Base-by-base conservation (phyloP, 2,329 filamentous ascomycete genomes). In the Neophaeococcomyces mojaviensis region DNA sequence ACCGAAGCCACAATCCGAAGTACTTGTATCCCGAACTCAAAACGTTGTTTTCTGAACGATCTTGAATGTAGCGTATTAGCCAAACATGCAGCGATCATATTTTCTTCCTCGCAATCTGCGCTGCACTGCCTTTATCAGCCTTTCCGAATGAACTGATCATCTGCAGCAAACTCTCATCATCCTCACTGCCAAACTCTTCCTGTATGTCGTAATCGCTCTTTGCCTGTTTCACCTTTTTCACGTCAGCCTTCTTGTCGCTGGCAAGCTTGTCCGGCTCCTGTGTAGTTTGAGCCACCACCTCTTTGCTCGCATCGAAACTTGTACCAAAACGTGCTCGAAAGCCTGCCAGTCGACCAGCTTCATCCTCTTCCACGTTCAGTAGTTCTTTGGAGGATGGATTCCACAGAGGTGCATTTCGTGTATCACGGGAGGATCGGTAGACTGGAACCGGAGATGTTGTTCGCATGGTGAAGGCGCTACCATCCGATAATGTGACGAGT, bases 281-380 rank as follows among this genome's bases (percentile, higher is more conserved):
- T 24, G 53, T 33, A 7, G 42, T 47, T 18, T 35, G 24, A 22
- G 59, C 64, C 31, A 55, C 54, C 16, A 56, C 55, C 26, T 58
- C 58, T 47, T 62, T 67, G 8, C 63, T 69, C 19, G 78, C 72
- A 69, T 98, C 92, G 74, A 86, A 98, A 9, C 80, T 81, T 49
- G 84, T 74, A 20, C 92, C 92, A 71, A 89, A 98, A 47, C 85
- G 78, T 51, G 77, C 77, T 59, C 92, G 77, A 72, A 98, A 98
- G 46, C 86, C 85, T 43, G 83, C 85, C 60, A 98, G 69, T 61
- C 85, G 80, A 15, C 92, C 92, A 2, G 92, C 90, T 75, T 97
- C 92, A 65, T 98, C 92, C 53, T 94, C 81, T 70, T 98, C 92
- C 48, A 96, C 77, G 64, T 92, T 95, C 63, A 83, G 72, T 59